Evolutionary conservation across 2,329 filamentous ascomycete species (phyloP).

Genomic region (Cordyceps cicadae): DNA sequence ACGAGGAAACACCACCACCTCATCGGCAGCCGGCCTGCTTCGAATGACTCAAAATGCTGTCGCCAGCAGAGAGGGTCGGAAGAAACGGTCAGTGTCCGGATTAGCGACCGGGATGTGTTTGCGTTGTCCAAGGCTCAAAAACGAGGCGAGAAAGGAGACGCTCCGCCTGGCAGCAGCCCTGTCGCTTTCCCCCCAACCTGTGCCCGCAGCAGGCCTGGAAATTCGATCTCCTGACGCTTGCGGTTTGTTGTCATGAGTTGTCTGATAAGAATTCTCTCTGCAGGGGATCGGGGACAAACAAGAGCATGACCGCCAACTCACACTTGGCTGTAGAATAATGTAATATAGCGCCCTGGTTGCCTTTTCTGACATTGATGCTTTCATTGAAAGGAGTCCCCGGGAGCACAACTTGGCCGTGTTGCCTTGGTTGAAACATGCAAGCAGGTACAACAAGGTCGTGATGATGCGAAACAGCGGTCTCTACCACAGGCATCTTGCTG

Average conservation of each 20-base stretch:
- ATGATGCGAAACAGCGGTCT: not conserved
- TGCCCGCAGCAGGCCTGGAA: slow-evolving; percentile 2
- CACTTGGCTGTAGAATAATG: not conserved
- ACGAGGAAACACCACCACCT: not conserved
- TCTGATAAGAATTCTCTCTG: not conserved
- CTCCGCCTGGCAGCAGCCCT: not conserved
- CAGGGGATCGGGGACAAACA: too few species aligned
- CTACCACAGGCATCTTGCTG: too few species aligned
- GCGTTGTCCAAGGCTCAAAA: not conserved
- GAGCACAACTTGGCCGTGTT: not conserved
- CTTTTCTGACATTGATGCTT: not conserved
- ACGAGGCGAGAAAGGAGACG: not conserved
- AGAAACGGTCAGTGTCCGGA: not conserved
- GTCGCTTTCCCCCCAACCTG: not conserved
- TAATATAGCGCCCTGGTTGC: not conserved
- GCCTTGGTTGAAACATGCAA: not conserved
- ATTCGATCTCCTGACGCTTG: slow-evolving; percentile 1
- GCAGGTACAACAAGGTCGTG: not conserved
- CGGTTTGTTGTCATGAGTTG: not conserved
- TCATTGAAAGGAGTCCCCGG: too few species aligned
- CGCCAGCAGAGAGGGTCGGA: not conserved
- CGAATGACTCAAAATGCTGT: not conserved
- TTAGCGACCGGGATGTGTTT: not conserved
- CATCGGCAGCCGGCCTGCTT: not conserved
- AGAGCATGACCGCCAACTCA: not conserved